These are phyloP conservation scores for Plenodomus tracheiphilus DNA, from an alignment of 2,329 filamentous ascomycete genomes.

Conservation along the genomic window DNA sequence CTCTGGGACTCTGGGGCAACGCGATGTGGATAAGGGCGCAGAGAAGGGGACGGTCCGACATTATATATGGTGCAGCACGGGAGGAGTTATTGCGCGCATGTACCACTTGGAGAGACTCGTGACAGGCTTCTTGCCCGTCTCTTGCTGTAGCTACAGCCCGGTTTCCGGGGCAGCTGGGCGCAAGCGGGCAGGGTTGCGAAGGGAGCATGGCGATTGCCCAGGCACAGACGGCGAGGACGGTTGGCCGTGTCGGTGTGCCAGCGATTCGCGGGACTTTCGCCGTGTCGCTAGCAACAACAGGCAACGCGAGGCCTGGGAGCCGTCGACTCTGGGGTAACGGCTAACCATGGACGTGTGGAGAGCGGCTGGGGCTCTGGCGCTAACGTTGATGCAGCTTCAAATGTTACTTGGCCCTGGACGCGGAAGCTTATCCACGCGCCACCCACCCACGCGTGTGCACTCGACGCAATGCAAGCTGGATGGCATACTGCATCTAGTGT, in stretches of 20 bases:
- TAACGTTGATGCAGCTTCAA: not conserved
- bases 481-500: not conserved
- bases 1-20: constrained; percentile 18
- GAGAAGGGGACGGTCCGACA: constrained; percentile 8
- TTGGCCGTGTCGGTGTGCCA: not conserved
- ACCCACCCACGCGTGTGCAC: no score
- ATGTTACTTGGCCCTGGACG: not conserved
- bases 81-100: constrained; percentile 16
- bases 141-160: constrained; percentile 14
- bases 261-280: not conserved
- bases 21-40: constrained; percentile 14
- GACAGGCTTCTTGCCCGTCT: constrained; percentile 18
- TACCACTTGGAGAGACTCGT: constrained; percentile 9
- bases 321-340: not conserved
- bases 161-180: constrained; percentile 8
- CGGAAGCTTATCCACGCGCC: not conserved
- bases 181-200: constrained; percentile 6
- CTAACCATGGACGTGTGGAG: not conserved
- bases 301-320: not conserved
- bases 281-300: not conserved
- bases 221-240: constrained; percentile 33
- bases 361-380: not conserved
- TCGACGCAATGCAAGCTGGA: not conserved
- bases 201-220: constrained; percentile 21
- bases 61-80: constrained; percentile 16